Evolutionary conservation across 192 early-diverging fungal species (phyloP), one percentile per base, ranked within the genome.

Genomic region (Backusella liffmaniae): DNA sequence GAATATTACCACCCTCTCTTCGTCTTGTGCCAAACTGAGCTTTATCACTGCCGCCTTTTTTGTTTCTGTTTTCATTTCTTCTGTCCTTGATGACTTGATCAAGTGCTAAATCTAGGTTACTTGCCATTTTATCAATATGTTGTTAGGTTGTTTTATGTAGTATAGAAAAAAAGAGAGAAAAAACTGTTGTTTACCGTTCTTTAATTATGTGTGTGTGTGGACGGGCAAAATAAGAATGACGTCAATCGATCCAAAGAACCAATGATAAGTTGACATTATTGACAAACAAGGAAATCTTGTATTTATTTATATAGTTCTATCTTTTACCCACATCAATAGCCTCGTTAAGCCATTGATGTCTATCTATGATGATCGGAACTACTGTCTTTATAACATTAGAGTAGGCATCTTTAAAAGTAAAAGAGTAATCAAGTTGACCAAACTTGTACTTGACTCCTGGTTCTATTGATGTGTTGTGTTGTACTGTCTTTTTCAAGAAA

Each of bases 71-170:
- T 66, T 53, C 29, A n/a, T 66, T 37, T 76, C 37, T 76, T 32
- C 69, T 46, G 29, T 76, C 75, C 34, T 66, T 71, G 53, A 76
- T 70, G 15, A 42, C 75, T 41, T 76, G 53, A 23, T 70, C 75
- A 71, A 76, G 75, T 70, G 75, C 75, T 71, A 53, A 15, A 46
- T 76, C 75, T 21, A 76, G 53, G 42, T 70, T 46, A 29, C 51
- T 62, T 32, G 68, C 67, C 75, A 76, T 76, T 70, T 16, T 41
- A 18, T 71, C 32, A 41, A 21, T 70, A 16, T 70, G 7, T 37
- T 41, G 5, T 32, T 2, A 32, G 32, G 32, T 3, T 32, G 32
- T 32, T 32, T 32, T 3, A 4, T 44, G 26, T 29, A 0, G n/a
- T 29, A 46, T 15, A 49, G 15, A 70, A 44, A 70, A 26, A 15